Conservation (phyloP, 768 basidiomycete species). For the Mycena sanguinolenta region DNA sequence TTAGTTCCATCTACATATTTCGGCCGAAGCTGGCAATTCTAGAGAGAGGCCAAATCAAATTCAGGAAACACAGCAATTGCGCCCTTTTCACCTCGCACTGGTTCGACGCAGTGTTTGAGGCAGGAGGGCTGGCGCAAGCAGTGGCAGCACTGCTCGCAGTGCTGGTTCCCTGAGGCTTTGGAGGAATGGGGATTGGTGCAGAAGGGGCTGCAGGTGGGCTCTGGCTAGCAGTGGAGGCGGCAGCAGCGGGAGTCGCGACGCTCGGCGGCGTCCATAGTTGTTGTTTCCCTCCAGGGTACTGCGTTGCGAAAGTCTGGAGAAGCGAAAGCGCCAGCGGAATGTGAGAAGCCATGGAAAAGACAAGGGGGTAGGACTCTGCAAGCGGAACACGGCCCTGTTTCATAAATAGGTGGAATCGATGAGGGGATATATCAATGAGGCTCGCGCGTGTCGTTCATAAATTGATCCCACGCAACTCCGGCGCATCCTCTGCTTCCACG, state of each 20-base stretch:
- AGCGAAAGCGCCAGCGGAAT: slow-evolving; percentile 62
- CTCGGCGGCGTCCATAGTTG: slow-evolving; percentile 41
- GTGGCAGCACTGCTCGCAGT: slow-evolving; percentile 41
- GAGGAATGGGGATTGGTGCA: slow-evolving; percentile 48
- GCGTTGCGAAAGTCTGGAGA: slow-evolving; percentile 53
- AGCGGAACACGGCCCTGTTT: slow-evolving; percentile 37
- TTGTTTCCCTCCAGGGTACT: slow-evolving; percentile 53
- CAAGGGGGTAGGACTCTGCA: slow-evolving; percentile 24
- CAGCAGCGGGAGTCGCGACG: slow-evolving; percentile 37
- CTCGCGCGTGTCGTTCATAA: slow-evolving; percentile 44
- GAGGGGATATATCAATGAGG: slow-evolving; percentile 50
- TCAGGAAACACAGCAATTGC: slow-evolving; percentile 11
- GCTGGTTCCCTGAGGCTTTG: slow-evolving; percentile 42
- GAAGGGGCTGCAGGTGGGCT: slow-evolving; percentile 43
- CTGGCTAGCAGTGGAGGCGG: slow-evolving; percentile 42
- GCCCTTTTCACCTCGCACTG: slow-evolving; percentile 62
- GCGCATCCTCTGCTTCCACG: slow-evolving; percentile 39
- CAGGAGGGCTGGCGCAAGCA: slow-evolving; percentile 42
- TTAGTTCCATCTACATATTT: slow-evolving; percentile 69
- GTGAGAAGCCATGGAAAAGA: slow-evolving; percentile 53
- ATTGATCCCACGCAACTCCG: slow-evolving; percentile 29
- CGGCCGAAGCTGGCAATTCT: slow-evolving; percentile 70
- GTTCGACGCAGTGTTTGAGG: slow-evolving; percentile 45
- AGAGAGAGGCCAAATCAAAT: slow-evolving; percentile 20
- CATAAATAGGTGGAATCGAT: slow-evolving; percentile 38